phyloP scores from a whole-genome alignment of 331 rosid genomes.

The Malus hybrid region DNA sequence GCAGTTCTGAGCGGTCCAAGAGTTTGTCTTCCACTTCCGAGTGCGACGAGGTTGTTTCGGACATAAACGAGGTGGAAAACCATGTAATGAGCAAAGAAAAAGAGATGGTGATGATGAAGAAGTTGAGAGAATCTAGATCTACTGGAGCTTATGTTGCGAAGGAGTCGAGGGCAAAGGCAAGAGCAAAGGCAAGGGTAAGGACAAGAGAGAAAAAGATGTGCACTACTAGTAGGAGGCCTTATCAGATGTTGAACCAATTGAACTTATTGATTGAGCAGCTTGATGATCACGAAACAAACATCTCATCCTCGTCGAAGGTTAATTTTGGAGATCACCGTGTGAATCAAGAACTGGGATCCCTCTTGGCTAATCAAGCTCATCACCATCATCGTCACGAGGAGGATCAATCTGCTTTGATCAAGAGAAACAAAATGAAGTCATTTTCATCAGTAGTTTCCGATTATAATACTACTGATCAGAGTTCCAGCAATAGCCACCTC shows the following conservation, averaged over 20 bases:
- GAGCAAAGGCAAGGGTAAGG: slow-evolving; percentile 87
- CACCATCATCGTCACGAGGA: background rate
- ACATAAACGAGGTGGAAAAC: slow-evolving; percentile 7
- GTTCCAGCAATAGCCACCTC: background rate
- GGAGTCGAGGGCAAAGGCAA: slow-evolving; percentile 73
- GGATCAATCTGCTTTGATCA: slow-evolving; percentile 27
- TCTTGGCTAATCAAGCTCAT: background rate
- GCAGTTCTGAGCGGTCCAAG: background rate
- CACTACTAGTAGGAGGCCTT: slow-evolving; percentile 14
- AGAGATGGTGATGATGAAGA: background rate
- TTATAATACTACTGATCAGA: slow-evolving; percentile 1
- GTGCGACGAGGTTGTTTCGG: slow-evolving; percentile 29
- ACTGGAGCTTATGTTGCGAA: slow-evolving; percentile 23
- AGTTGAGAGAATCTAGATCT: slow-evolving; percentile 13
- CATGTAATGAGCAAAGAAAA: slow-evolving; percentile 12
- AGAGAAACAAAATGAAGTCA: slow-evolving; percentile 28
- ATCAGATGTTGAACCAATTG: slow-evolving; percentile 32
- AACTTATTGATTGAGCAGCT: slow-evolving; percentile 8
- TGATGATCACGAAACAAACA: background rate
- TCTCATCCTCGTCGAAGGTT: background rate
- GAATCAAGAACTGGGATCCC: background rate
- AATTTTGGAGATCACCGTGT: background rate
- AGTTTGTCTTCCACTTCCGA: slow-evolving; percentile 38
- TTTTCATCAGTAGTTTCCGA: background rate
- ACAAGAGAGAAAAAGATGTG: slow-evolving; percentile 47